These are phyloP conservation scores for Kitagawia praeruptora DNA, from an alignment of 129 eudicot genomes.

Conservation along the genomic window DNA sequence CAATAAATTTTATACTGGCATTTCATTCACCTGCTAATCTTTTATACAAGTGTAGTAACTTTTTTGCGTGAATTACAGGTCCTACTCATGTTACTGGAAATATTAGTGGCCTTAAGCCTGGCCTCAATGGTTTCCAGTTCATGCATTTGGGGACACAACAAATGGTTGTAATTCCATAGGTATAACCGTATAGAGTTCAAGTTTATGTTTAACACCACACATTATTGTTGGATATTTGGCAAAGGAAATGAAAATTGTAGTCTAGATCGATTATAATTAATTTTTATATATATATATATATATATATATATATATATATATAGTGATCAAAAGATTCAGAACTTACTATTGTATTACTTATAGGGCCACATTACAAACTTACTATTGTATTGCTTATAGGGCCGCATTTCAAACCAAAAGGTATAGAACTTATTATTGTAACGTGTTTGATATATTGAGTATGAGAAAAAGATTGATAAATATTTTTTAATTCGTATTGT, in stretches of 20 bases:
- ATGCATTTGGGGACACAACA: slow-evolving; percentile 61
- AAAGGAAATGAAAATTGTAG: no score
- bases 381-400: slow-evolving; percentile 20
- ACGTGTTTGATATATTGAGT: no score
- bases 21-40: not conserved
- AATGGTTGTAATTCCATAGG: slow-evolving; percentile 60
- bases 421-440: slow-evolving; percentile 20
- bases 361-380: not conserved
- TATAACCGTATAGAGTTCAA: not conserved
- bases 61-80: slow-evolving; percentile 11
- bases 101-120: slow-evolving; percentile 44
- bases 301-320: no score
- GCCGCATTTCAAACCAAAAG: slow-evolving; percentile 49
- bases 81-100: slow-evolving; percentile 48
- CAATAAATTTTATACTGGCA: slow-evolving; percentile 13
- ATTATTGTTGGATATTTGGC: no score
- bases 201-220: not conserved
- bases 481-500: no score
- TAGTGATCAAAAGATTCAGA: not conserved
- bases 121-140: slow-evolving; percentile 63
- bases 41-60: not conserved
- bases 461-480: no score
- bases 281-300: no score
- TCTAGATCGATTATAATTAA: no score
- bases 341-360: no score